Percentiles rank a stretch among this genome's conserved stretches.
phyloP scores from a whole-genome alignment of 1,139 yeast species.

The Arxiozyma telluris region DNA sequence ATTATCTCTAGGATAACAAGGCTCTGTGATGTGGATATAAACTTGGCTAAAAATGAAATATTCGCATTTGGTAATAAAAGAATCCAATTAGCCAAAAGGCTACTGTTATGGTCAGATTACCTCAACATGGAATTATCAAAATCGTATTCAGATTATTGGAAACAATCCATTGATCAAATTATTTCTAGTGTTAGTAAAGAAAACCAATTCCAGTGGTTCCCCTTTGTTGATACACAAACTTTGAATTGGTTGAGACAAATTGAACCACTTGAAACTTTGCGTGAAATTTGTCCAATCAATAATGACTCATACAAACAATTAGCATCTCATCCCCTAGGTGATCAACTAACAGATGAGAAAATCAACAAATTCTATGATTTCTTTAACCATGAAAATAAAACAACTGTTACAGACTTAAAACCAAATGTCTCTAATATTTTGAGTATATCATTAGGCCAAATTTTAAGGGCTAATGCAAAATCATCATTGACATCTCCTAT shows the following conservation, averaged over 20 bases:
- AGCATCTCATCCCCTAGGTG: not conserved
- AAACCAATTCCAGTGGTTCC: slow-evolving; percentile 14
- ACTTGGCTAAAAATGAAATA: slow-evolving; percentile 13
- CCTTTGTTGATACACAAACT: slow-evolving; percentile 20
- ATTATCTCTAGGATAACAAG: slow-evolving; percentile 5
- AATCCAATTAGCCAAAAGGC: slow-evolving; percentile 18
- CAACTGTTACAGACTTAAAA: not conserved
- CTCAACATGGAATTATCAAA: not conserved
- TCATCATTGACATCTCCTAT: slow-evolving; percentile 39
- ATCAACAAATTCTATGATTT: slow-evolving; percentile 14
- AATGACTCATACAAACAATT: not conserved
- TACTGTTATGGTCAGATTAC: slow-evolving; percentile 20
- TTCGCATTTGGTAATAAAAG: slow-evolving; percentile 26
- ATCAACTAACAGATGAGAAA: slow-evolving; percentile 8
- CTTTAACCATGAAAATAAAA: slow-evolving; percentile 2
- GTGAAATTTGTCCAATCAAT: slow-evolving; percentile 4
- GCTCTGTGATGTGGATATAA: slow-evolving; percentile 8
- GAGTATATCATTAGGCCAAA: slow-evolving; percentile 25
- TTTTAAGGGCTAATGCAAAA: slow-evolving; percentile 32
- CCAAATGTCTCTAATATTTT: slow-evolving; percentile 9
- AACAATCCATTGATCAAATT: not conserved
- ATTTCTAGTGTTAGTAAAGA: not conserved
- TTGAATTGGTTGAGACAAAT: slow-evolving; percentile 24
- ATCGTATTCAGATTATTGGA: not conserved
- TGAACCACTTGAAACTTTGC: slow-evolving; percentile 23